Evolutionary conservation across 345 rosid species (phyloP).

Genomic region (Citrus australasica): DNA sequence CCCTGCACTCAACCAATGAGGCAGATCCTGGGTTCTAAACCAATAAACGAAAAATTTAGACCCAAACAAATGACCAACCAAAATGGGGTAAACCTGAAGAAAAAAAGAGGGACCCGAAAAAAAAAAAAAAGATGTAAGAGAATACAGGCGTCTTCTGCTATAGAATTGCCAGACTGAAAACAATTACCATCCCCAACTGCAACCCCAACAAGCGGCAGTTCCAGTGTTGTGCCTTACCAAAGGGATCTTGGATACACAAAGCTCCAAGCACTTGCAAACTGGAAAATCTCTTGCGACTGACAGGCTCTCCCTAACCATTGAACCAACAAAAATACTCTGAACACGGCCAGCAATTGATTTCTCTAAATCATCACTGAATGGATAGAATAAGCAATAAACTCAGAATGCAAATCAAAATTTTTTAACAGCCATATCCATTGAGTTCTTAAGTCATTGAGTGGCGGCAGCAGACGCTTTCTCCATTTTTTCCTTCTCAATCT

Average conservation of each 20-base stretch:
- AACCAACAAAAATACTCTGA: conserved; percentile 26
- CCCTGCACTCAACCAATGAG: conserved; percentile 1
- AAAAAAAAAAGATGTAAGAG: not conserved
- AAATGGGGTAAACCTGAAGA: not conserved
- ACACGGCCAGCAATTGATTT: conserved; percentile 1
- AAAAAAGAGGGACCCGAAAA: not conserved
- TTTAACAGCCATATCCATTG: not conserved
- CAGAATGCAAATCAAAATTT: conserved; percentile 16
- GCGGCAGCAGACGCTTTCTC: conserved; percentile 62
- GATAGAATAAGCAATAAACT: conserved; percentile 19
- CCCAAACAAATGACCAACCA: not conserved
- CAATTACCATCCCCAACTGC: not conserved
- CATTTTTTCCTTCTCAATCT: conserved; percentile 84
- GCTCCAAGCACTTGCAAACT: conserved; percentile 2
- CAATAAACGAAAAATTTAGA: not conserved
- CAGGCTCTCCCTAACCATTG: conserved; percentile 12
- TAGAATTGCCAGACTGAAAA: conserved; percentile 13
- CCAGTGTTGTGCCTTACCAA: not conserved
- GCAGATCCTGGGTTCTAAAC: conserved; percentile 4
- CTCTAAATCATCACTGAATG: conserved; percentile 18
- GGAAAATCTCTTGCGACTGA: not conserved
- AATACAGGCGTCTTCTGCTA: conserved; percentile 20
- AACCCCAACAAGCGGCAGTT: conserved; percentile 1
- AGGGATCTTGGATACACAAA: conserved; percentile 1
- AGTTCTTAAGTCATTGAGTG: conserved; percentile 27